phyloP scores from a whole-genome alignment of 371 early-diverging fungal genomes.

The Mucor velutinosus region DNA sequence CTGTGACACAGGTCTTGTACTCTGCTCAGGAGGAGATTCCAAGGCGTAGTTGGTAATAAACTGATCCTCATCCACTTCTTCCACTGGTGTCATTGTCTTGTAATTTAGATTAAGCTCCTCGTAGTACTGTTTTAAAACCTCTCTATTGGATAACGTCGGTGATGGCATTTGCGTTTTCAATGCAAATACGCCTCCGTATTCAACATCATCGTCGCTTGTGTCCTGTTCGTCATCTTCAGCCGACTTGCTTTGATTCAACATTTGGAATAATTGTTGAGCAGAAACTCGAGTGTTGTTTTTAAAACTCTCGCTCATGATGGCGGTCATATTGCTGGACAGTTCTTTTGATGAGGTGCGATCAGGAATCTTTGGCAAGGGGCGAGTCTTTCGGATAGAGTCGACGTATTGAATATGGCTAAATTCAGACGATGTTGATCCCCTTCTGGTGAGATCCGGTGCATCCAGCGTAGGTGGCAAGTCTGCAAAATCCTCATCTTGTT shows the following conservation, averaged over 20 bases:
- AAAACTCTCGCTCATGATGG: neutral
- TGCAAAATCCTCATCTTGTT: neutral
- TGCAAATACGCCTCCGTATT: conserved; percentile 20
- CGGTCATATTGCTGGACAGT: neutral
- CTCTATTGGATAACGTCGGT: neutral
- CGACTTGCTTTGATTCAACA: conserved; percentile 1
- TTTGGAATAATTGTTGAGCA: conserved; percentile 24
- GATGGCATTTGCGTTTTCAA: conserved; percentile 22
- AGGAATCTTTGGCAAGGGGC: conserved; percentile 26
- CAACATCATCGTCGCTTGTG: conserved; percentile 6
- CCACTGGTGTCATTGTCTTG: conserved; percentile 22
- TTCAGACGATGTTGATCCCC: neutral
- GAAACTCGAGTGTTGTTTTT: conserved; percentile 8
- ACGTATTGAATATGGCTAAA: conserved; percentile 12
- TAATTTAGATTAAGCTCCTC: neutral
- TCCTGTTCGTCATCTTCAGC: neutral
- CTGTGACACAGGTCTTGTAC: neutral
- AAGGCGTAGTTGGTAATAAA: neutral
- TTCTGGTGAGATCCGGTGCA: neutral
- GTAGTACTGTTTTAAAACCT: neutral
- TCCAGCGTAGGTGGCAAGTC: neutral
- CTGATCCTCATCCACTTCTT: conserved; percentile 21
- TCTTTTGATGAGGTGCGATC: conserved; percentile 13
- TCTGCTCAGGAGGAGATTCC: neutral
- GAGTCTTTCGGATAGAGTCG: conserved; percentile 13